Evolutionary conservation across 768 basidiomycete species (phyloP), one percentile per base, ranked within the genome.

Genomic region (Mycena metata): DNA sequence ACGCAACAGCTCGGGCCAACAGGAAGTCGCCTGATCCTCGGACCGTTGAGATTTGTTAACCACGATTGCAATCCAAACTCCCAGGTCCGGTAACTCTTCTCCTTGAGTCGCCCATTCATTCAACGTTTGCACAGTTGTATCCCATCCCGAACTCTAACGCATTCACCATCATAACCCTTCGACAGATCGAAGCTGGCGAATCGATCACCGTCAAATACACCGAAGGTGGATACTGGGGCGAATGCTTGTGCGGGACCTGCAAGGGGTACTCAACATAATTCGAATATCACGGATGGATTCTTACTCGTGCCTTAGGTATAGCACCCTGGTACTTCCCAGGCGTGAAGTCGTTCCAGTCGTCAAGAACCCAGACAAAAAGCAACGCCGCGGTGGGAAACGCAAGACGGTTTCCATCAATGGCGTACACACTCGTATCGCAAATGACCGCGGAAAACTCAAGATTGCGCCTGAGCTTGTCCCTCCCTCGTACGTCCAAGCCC

Each of bases 51-150:
- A 55, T 71, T 71, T 54, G 63, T 51, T 2, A 71, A 69, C 45
- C 70, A 71, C 57, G 70, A 71, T 45, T 71, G 70, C 59, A 67
- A 61, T 12, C 46, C 70, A 36, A 71, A 71, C 52, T 64, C 61
- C 30, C 67, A 71, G 47, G 70, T 56, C 19, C 19, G 47, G 45
- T 39, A 1, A 13, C 24, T 4, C 23, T 45, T 3, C 24, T n/a
- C n/a, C n/a, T 6, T 23, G 26, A 10, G 6, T 9, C 47, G 1
- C 5, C 33, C 13, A 24, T n/a, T 54, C 9, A 42, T 16, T 10
- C 36, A 35, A 43, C 30, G 36, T 42, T 21, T 16, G 16, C 13
- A 16, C 56, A 65, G 64, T 16, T 65, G 24, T 65, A 65, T 65
- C 64, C 64, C 26, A 65, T 65, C 35, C 64, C 64, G n/a, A 65